A percentile compares a stretch with the other conserved stretches of the same genome.
Evolutionary conservation across 169 alveolate species (phyloP).

Genomic region (Babesia microti): DNA sequence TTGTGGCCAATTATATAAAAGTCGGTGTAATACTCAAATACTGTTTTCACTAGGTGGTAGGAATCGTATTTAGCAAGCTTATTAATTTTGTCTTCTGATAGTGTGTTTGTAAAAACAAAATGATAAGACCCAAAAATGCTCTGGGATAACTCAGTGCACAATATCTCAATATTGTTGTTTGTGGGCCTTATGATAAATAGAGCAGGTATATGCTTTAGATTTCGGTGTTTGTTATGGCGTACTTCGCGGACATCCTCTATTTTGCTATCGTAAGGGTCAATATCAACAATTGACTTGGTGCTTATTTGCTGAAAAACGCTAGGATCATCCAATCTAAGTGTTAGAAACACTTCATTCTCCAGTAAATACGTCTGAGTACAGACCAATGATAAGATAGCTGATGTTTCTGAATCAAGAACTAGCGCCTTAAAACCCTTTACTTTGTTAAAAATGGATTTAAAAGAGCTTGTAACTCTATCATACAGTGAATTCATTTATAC

Average conservation of each 20-base stretch:
- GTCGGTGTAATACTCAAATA: slow-evolving; percentile 82
- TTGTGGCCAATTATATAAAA: slow-evolving; percentile 67
- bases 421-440: slow-evolving; percentile 75
- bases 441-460: slow-evolving; percentile 45
- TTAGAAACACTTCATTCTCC: slow-evolving; percentile 80
- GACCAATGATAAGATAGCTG: slow-evolving; percentile 76
- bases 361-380: slow-evolving; percentile 78
- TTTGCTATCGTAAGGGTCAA: slow-evolving; percentile 4
- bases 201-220: slow-evolving; percentile 77
- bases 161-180: slow-evolving; percentile 62
- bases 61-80: slow-evolving; percentile 83
- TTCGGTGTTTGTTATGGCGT: slow-evolving; percentile 41
- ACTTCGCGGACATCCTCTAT: slow-evolving; percentile 23
- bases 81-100: slow-evolving; percentile 68
- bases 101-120: slow-evolving; percentile 74
- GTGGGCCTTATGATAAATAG: slow-evolving; percentile 80
- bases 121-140: slow-evolving; percentile 78
- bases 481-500: too few relatives aligned
- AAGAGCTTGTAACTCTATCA: too few relatives aligned
- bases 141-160: slow-evolving; percentile 69
- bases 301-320: slow-evolving; percentile 35
- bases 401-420: slow-evolving; percentile 81
- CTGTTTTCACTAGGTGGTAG: slow-evolving; percentile 73
- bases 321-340: slow-evolving; percentile 77
- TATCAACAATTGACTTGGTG: too few relatives aligned